phyloP scores from a whole-genome alignment of 768 basidiomycete species.

The Russula sp. region DNA sequence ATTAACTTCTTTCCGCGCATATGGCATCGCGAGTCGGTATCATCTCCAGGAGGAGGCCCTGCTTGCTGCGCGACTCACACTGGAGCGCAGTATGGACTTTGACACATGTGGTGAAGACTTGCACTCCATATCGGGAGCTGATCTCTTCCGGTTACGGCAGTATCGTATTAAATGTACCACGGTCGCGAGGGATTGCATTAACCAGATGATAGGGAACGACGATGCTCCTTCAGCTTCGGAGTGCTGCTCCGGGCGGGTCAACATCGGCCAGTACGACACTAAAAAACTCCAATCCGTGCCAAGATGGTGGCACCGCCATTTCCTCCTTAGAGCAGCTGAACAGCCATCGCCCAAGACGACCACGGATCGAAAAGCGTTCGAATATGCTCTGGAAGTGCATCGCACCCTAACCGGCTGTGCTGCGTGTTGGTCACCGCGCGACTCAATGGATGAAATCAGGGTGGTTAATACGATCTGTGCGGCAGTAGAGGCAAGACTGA shows the following conservation, averaged over 20 bases:
- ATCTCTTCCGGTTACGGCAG: neutral
- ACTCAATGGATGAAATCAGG: too few relatives aligned
- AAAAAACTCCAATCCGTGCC: slow-evolving; percentile 5
- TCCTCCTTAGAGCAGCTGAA: neutral
- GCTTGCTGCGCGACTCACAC: slow-evolving; percentile 4
- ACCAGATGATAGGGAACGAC: too few relatives aligned
- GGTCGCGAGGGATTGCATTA: too few relatives aligned
- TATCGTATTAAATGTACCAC: neutral
- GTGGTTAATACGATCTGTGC: too few relatives aligned
- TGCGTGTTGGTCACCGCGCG: too few relatives aligned
- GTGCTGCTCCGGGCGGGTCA: neutral
- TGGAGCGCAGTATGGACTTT: slow-evolving; percentile 8
- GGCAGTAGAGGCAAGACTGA: too few relatives aligned
- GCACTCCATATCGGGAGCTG: neutral
- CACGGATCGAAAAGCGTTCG: slow-evolving; percentile 14
- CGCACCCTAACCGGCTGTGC: neutral
- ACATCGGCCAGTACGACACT: neutral
- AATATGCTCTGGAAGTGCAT: neutral
- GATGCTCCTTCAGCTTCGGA: too few relatives aligned
- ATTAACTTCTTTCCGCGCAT: slow-evolving; percentile 6
- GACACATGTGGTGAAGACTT: slow-evolving; percentile 7
- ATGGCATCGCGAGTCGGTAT: slow-evolving; percentile 15
- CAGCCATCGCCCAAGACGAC: slow-evolving; percentile 9
- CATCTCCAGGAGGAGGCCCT: slow-evolving; percentile 12
- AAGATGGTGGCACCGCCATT: slow-evolving; percentile 19